Percentiles rank a stretch among this genome's conserved stretches.
These are phyloP conservation scores for Platanus orientalis DNA, from an alignment of 164 flowering plant species.

Conservation along the genomic window DNA sequence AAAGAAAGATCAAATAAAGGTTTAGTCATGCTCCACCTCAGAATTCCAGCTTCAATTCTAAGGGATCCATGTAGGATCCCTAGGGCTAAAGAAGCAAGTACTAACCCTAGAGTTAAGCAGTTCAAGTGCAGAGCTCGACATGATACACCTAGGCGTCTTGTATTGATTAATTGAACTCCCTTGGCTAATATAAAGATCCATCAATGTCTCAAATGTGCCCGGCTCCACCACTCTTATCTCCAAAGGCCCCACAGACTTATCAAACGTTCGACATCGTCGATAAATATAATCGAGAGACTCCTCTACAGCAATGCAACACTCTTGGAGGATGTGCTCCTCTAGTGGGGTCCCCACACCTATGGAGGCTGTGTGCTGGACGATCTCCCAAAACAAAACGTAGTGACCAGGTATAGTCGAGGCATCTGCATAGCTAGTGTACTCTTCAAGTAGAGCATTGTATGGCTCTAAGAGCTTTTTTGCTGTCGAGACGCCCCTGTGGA, in stretches of 20 bases:
- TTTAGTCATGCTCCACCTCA: too few relatives aligned
- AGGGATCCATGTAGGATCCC: constrained; percentile 64
- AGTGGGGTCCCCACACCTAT: neutral
- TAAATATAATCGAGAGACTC: constrained; percentile 66
- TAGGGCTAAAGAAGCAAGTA: constrained; percentile 54
- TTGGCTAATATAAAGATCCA: constrained; percentile 62
- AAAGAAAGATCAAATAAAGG: too few relatives aligned
- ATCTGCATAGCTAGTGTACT: constrained; percentile 84
- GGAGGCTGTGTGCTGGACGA: constrained; percentile 17
- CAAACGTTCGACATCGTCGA: constrained; percentile 52
- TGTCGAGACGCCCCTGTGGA: constrained; percentile 54
- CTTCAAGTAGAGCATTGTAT: constrained; percentile 48
- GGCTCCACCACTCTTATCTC: constrained; percentile 72
- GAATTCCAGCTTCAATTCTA: constrained; percentile 1
- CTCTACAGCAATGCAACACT: constrained; percentile 66
- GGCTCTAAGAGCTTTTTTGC: constrained; percentile 63
- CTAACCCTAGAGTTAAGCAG: constrained; percentile 56
- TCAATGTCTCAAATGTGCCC: constrained; percentile 65
- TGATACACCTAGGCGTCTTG: constrained; percentile 82
- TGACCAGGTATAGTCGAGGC: constrained; percentile 78
- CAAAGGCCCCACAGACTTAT: constrained; percentile 69
- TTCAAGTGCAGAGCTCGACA: constrained; percentile 39
- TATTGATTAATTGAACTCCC: constrained; percentile 86
- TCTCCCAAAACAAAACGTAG: constrained; percentile 80
- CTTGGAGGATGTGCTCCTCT: constrained; percentile 31